Evolutionary conservation across 177 flowering plant genomes (phyloP).

Genomic region (Vitis hybrid): DNA sequence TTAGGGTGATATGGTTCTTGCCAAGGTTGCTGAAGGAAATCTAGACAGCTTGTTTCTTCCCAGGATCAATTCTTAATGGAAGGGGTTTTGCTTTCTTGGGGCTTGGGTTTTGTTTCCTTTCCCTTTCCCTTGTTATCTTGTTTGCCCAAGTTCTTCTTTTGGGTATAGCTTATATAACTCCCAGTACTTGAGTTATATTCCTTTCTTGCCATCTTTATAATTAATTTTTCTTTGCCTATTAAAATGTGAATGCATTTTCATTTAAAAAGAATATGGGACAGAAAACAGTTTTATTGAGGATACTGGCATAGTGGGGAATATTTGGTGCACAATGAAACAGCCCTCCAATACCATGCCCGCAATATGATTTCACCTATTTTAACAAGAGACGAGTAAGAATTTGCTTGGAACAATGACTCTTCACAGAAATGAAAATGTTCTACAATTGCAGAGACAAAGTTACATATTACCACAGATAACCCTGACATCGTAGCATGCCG

Average conservation of each 20-base stretch:
- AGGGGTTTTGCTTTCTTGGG: too few relatives aligned
- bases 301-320: slow-evolving; percentile 95
- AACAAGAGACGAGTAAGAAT: slow-evolving; percentile 2
- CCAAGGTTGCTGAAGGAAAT: too few relatives aligned
- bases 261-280: neutral
- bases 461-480: slow-evolving; percentile 77
- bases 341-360: slow-evolving; percentile 99
- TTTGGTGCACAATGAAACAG: slow-evolving; percentile 98
- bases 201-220: too few relatives aligned
- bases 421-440: neutral
- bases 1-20: too few relatives aligned
- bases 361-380: slow-evolving; percentile 80
- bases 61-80: too few relatives aligned
- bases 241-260: neutral
- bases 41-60: too few relatives aligned
- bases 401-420: neutral
- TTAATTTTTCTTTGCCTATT: neutral
- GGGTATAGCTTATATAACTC: too few relatives aligned
- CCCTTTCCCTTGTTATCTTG: too few relatives aligned
- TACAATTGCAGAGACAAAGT: neutral
- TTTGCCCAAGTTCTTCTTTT: too few relatives aligned
- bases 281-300: slow-evolving; percentile 32
- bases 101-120: too few relatives aligned
- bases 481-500: slow-evolving; percentile 95
- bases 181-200: neutral